Evolutionary conservation across 2,329 filamentous ascomycete genomes (phyloP).

Genomic region (Monosporascus sp.): DNA sequence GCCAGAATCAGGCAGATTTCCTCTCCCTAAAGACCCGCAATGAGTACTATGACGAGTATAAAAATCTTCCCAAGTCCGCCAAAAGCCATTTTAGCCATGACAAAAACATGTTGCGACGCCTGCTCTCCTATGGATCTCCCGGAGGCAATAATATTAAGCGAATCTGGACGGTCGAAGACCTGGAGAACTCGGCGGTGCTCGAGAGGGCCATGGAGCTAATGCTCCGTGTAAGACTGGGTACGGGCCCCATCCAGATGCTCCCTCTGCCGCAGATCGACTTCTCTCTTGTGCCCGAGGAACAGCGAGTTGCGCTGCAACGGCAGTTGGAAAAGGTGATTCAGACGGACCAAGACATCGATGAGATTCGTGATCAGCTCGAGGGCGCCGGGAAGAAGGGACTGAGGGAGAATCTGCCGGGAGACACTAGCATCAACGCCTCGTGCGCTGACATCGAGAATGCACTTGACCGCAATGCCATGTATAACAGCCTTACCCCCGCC

Average conservation of each 20-base stretch:
- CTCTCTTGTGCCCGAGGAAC: slow-evolving; percentile 2
- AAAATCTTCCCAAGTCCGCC: slow-evolving; percentile 7
- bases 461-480: neutral
- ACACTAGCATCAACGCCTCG: neutral
- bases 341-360: slow-evolving; percentile 12
- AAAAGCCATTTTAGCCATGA: slow-evolving; percentile 15
- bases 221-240: slow-evolving; percentile 17
- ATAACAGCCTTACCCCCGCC: neutral
- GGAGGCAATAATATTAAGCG: neutral
- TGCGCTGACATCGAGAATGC: slow-evolving; percentile 3
- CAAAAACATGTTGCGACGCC: slow-evolving; percentile 20
- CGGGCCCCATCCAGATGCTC: slow-evolving; percentile 16
- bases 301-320: slow-evolving; percentile 4
- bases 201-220: slow-evolving; percentile 23
- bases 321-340: slow-evolving; percentile 1
- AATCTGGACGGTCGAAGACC: slow-evolving; percentile 11
- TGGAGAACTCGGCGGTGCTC: slow-evolving; percentile 15
- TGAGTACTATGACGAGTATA: slow-evolving; percentile 20
- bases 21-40: slow-evolving; percentile 9
- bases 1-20: slow-evolving; percentile 7
- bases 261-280: slow-evolving; percentile 21
- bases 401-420: neutral
- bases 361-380: neutral
- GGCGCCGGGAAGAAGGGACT: neutral
- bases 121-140: slow-evolving; percentile 13